Percentiles rank a stretch among this genome's conserved stretches.
Conservation (phyloP, 805 yeast species). For the Saturnispora hagleri region DNA sequence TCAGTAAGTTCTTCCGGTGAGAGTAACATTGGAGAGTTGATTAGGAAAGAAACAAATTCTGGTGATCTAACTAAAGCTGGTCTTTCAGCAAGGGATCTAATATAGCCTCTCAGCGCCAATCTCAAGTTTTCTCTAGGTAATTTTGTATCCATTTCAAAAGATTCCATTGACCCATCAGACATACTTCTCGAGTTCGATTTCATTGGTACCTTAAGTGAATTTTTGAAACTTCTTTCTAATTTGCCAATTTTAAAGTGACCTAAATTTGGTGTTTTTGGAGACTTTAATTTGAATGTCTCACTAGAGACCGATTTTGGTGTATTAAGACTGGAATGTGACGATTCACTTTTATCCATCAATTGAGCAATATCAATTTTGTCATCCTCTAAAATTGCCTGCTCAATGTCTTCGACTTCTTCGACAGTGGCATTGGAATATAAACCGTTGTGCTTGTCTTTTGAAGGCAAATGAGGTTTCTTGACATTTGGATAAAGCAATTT, state of each 20-base stretch:
- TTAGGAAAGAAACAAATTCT: slow-evolving; percentile 45
- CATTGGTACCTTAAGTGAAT: slow-evolving; percentile 11
- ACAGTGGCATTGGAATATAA: slow-evolving; percentile 13
- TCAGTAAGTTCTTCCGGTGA: slow-evolving; percentile 43
- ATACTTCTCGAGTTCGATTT: neutral
- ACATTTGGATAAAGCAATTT: slow-evolving; percentile 60
- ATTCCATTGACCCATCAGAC: neutral
- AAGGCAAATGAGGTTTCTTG: slow-evolving; percentile 33
- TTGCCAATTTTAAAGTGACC: slow-evolving; percentile 12
- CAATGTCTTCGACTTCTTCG: slow-evolving; percentile 10
- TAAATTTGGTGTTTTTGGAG: slow-evolving; percentile 4
- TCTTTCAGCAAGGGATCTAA: slow-evolving; percentile 23
- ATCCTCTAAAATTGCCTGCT: neutral
- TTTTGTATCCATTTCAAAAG: neutral
- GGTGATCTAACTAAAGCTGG: slow-evolving; percentile 43
- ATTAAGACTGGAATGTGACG: neutral
- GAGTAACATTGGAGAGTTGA: slow-evolving; percentile 32
- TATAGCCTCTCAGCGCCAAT: slow-evolving; percentile 60
- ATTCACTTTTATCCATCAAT: neutral
- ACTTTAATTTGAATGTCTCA: slow-evolving; percentile 1
- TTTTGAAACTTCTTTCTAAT: slow-evolving; percentile 17
- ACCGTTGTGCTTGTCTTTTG: slow-evolving; percentile 22
- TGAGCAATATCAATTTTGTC: neutral
- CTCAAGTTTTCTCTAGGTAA: slow-evolving; percentile 60
- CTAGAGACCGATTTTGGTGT: neutral